phyloP scores from a whole-genome alignment of 2,329 filamentous ascomycete species.

The Penicillium sp. region DNA sequence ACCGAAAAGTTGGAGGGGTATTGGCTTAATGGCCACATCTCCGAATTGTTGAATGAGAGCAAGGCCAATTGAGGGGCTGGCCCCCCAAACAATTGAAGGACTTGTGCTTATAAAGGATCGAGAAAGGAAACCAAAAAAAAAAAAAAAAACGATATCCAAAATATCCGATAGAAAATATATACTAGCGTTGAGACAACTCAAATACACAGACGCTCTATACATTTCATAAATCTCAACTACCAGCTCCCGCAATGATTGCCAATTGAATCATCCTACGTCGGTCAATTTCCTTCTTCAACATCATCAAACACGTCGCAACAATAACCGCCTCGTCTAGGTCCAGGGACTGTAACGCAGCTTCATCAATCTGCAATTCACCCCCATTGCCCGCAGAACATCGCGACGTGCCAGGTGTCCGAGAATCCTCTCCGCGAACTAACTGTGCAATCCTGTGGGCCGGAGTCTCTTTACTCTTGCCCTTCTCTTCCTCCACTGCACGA shows the following conservation, averaged over 20 bases:
- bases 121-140: not conserved
- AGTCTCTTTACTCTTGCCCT: constrained; percentile 9
- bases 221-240: constrained; percentile 3
- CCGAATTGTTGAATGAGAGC: constrained; percentile 28
- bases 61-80: constrained; percentile 9
- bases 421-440: constrained; percentile 41
- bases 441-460: constrained; percentile 36
- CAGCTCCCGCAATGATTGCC: constrained; percentile 40
- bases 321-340: constrained; percentile 50
- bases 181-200: constrained; percentile 2
- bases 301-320: constrained; percentile 58
- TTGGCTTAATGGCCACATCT: constrained; percentile 49
- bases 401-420: constrained; percentile 42
- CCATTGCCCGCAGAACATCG: constrained; percentile 43
- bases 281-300: constrained; percentile 68
- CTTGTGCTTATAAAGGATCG: not conserved
- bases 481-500: constrained; percentile 12
- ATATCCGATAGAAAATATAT: constrained; percentile 6
- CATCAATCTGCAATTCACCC: constrained; percentile 54
- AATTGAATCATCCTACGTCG: constrained; percentile 55
- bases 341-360: constrained; percentile 32
- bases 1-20: constrained; percentile 35
- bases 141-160: not conserved
- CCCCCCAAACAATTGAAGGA: not conserved
- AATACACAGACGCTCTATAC: not conserved